Evolutionary conservation across 2,329 filamentous ascomycete genomes (phyloP).

Genomic region (Phaeosphaeriaceae sp.): DNA sequence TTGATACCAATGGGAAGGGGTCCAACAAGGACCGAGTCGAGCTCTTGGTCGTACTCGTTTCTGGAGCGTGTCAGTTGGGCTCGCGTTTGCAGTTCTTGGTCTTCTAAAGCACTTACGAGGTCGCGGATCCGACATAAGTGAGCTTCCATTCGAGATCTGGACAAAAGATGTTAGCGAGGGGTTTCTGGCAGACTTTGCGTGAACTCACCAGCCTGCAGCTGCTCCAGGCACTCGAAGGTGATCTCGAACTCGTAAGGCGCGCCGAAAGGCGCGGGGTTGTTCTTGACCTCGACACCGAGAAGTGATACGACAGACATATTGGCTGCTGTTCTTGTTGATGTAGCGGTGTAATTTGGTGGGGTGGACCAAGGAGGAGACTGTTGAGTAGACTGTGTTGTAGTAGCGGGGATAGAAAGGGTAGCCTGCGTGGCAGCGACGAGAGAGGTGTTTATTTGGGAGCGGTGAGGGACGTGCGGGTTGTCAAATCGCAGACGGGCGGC

Average conservation of each 20-base stretch:
- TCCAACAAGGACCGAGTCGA: slow-evolving; percentile 94
- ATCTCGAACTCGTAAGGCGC: slow-evolving; percentile 97
- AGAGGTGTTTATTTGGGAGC: slow-evolving; percentile 25
- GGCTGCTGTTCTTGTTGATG: slow-evolving; percentile 24
- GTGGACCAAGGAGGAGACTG: background rate
- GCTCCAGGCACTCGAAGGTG: slow-evolving; percentile 96
- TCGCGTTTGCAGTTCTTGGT: background rate
- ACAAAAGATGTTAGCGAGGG: slow-evolving; percentile 20
- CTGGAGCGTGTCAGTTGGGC: slow-evolving; percentile 54
- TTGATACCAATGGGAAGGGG: slow-evolving; percentile 98
- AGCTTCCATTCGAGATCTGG: slow-evolving; percentile 98
- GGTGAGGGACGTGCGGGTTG: slow-evolving; percentile 27
- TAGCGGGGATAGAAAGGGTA: background rate
- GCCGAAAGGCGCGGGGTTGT: slow-evolving; percentile 95
- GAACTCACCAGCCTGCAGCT: slow-evolving; percentile 83
- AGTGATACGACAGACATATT: slow-evolving; percentile 96
- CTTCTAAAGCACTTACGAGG: slow-evolving; percentile 72
- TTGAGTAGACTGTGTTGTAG: background rate
- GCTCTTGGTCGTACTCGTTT: slow-evolving; percentile 96
- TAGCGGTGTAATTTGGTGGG: background rate
- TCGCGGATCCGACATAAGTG: slow-evolving; percentile 97
- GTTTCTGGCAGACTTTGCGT: background rate
- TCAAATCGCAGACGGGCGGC: slow-evolving; percentile 24
- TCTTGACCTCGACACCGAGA: slow-evolving; percentile 91
- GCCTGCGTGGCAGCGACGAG: slow-evolving; percentile 10